These are phyloP conservation scores for Rauvolfia tetraphylla DNA, from an alignment of 257 asterid genomes.

Conservation along the genomic window DNA sequence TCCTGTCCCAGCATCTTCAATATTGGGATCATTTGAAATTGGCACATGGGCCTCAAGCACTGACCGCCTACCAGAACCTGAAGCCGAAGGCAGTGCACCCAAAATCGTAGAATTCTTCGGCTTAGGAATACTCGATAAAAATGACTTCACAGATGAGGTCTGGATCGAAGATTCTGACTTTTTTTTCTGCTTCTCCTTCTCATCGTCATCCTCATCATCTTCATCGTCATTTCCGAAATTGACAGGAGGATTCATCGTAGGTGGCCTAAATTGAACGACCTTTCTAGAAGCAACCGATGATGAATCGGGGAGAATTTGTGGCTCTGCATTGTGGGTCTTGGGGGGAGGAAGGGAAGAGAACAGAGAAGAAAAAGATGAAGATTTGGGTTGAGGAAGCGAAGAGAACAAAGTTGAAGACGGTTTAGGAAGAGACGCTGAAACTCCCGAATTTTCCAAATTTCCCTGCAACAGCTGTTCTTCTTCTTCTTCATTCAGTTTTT, in stretches of 20 bases:
- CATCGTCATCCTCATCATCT: constrained; percentile 45
- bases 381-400: constrained; percentile 57
- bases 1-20: constrained; percentile 12
- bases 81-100: constrained; percentile 57
- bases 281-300: constrained; percentile 32
- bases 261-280: constrained; percentile 83
- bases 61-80: constrained; percentile 65
- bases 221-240: constrained; percentile 18
- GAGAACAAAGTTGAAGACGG: constrained; percentile 36
- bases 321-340: constrained; percentile 18
- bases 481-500: not conserved
- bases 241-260: constrained; percentile 41
- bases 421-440: constrained; percentile 29
- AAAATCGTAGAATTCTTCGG: constrained; percentile 63
- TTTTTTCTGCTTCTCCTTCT: constrained; percentile 50
- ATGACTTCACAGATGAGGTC: constrained; percentile 44
- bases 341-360: constrained; percentile 41
- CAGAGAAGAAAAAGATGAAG: constrained; percentile 36
- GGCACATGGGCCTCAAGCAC: constrained; percentile 54
- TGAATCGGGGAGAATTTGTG: constrained; percentile 6
- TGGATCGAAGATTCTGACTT: constrained; percentile 42
- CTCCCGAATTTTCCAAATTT: not conserved
- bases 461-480: not conserved
- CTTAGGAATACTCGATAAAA: constrained; percentile 68
- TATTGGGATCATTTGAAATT: constrained; percentile 26